Evolutionary conservation across 2,329 filamentous ascomycete genomes (phyloP).

Genomic region (Alternaria gansuensis): DNA sequence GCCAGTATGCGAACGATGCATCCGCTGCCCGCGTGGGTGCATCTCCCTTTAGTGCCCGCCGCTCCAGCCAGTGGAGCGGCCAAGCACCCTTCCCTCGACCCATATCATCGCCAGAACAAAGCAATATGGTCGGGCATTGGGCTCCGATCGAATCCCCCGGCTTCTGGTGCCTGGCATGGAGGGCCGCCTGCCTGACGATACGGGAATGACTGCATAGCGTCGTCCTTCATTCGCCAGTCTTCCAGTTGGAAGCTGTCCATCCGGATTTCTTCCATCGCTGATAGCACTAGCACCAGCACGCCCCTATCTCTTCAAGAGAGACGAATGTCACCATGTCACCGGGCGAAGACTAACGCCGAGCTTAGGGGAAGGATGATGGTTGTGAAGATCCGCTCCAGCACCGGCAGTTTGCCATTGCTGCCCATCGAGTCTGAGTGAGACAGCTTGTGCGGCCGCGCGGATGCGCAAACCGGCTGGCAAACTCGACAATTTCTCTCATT

Average conservation of each 20-base stretch:
- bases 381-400: conserved; percentile 24
- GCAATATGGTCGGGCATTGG: conserved; percentile 41
- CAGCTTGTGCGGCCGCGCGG: conserved; percentile 27
- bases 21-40: conserved; percentile 27
- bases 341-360: not conserved
- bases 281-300: conserved; percentile 3
- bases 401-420: conserved; percentile 35
- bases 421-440: conserved; percentile 39
- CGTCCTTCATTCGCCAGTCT: conserved; percentile 23
- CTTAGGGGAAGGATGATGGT: not conserved
- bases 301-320: conserved; percentile 2
- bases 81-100: conserved; percentile 27
- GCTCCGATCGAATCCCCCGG: conserved; percentile 33
- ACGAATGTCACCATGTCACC: conserved; percentile 13
- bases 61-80: conserved; percentile 30
- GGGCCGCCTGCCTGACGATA: conserved; percentile 20
- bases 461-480: conserved; percentile 13
- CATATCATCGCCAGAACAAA: conserved; percentile 24
- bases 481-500: conserved; percentile 18
- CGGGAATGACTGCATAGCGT: conserved; percentile 37
- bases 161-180: conserved; percentile 33
- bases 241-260: conserved; percentile 16
- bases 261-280: conserved; percentile 6
- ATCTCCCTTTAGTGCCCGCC: conserved; percentile 32
- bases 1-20: conserved; percentile 32